A percentile compares a stretch with the other conserved stretches of the same genome.
Conservation (phyloP, 2,329 filamentous ascomycete species). For the Albifimbria verrucaria region DNA sequence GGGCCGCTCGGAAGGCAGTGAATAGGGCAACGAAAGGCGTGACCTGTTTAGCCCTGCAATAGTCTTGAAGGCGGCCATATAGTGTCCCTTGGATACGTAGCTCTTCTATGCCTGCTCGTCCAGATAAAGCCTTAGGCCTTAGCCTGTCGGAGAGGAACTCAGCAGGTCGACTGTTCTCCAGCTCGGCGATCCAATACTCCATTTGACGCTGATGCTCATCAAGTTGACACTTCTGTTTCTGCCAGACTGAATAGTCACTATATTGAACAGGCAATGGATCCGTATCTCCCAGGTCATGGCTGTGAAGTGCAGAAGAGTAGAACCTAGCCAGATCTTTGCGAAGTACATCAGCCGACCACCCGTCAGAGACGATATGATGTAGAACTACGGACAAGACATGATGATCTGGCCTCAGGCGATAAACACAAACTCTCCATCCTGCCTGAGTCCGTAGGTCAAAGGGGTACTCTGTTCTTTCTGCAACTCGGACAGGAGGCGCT, state of each 20-base stretch:
- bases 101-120: constrained; percentile 4
- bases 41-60: constrained; percentile 7
- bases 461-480: constrained; percentile 5
- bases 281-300: constrained; percentile 9
- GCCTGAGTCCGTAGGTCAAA: constrained; percentile 10
- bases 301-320: constrained; percentile 10
- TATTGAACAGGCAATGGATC: constrained; percentile 19
- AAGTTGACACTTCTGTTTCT: constrained; percentile 9
- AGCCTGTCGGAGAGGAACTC: constrained; percentile 9
- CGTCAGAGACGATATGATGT: constrained; percentile 21
- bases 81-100: constrained; percentile 5
- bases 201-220: constrained; percentile 12
- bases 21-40: constrained; percentile 12
- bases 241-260: constrained; percentile 17
- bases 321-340: constrained; percentile 9
- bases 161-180: constrained; percentile 8
- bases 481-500: neutral
- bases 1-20: constrained; percentile 17
- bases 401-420: constrained; percentile 2
- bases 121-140: constrained; percentile 6
- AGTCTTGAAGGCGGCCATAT: constrained; percentile 5
- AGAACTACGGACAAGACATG: constrained; percentile 14
- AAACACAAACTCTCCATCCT: constrained; percentile 13
- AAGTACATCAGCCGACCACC: constrained; percentile 16
- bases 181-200: constrained; percentile 10